Evolutionary conservation across 2,329 filamentous ascomycete species (phyloP), one percentile per base, ranked within the genome.

Genomic region (Coleophoma crateriformis): DNA sequence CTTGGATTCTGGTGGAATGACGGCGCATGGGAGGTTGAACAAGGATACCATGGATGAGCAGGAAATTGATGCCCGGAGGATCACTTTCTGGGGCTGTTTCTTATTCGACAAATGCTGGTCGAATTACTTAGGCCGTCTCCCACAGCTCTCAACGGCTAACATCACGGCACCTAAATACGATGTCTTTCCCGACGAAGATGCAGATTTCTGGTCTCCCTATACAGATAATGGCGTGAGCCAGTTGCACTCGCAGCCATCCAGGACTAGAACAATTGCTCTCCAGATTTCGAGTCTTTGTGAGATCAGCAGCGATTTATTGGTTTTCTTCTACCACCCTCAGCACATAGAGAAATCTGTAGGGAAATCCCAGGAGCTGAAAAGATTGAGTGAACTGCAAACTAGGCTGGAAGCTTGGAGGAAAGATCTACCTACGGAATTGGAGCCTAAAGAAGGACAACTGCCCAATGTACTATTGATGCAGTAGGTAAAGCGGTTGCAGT

Each of bases 101-200:
- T 71, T 96, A n/a, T 95, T 97, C 66, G 94, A 99, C 72, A 97
- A 96, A 76, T 95, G 90, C 67, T 97, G 92, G 91, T 96, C 91
- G 45, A 97, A 96, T 66, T 97, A 97, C 60, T 79, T 97, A 22
- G 92, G 94, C 44, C 85, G 94, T 40, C 76, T 96, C 54, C 92
- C 94, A 11, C 92, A 96, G 66, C 73, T 97, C 11, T 85, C 89
- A 0, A 84, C 82, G 39, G 82, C 83, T 32, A 87, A 88, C 7
- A 87, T 90, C 60, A 95, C 86, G 33, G 88, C 90, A 1, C 86
- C 89, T 22, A 95, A 92, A 65, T 88, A 90, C 56, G 91, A 96
- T 52, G 89, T 96, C 11, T 94, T 96, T 58, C 90, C 90, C 0
- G 79, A 83, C 46, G 94, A 97, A 65, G 94, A 99, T 59, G 79